Percentiles rank a stretch among this genome's conserved stretches.
These are phyloP conservation scores for Sugiyamaella xylanicola DNA, from an alignment of 1,139 yeast species.

Conservation along the genomic window DNA sequence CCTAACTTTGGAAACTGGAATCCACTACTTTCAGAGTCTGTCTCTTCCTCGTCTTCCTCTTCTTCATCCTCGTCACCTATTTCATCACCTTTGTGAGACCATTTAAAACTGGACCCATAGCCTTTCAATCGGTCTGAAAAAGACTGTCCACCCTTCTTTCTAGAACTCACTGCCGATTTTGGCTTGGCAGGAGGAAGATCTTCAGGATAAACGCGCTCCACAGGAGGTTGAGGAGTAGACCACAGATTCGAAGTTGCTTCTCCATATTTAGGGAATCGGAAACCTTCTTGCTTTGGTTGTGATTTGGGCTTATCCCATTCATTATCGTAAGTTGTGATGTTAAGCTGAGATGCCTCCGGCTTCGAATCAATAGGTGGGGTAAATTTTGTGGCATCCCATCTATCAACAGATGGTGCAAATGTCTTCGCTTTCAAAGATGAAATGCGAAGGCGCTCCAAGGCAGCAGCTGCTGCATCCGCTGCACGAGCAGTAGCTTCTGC, in stretches of 20 bases:
- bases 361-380: conserved; percentile 46
- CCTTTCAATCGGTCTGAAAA: background rate
- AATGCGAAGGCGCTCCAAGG: conserved; percentile 13
- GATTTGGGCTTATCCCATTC: conserved; percentile 36
- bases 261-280: conserved; percentile 22
- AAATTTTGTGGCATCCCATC: conserved; percentile 49
- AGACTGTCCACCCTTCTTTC: conserved; percentile 6
- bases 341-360: conserved; percentile 47
- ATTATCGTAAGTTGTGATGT: conserved; percentile 31
- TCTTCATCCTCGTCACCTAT: conserved; percentile 17
- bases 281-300: conserved; percentile 14
- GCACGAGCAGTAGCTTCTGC: conserved; percentile 1
- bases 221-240: conserved; percentile 23
- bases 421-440: conserved; percentile 1
- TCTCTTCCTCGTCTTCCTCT: conserved; percentile 35
- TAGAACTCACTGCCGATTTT: background rate
- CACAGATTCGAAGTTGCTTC: conserved; percentile 17
- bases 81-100: background rate
- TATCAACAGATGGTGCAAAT: conserved; percentile 37
- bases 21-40: conserved; percentile 9
- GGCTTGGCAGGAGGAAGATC: conserved; percentile 19
- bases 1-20: conserved; percentile 27
- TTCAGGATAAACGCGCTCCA: conserved; percentile 27
- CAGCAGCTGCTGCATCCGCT: conserved; percentile 15
- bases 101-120: background rate